Evolutionary conservation across 2,329 filamentous ascomycete species (phyloP).

Genomic region (Penicillium sp.): DNA sequence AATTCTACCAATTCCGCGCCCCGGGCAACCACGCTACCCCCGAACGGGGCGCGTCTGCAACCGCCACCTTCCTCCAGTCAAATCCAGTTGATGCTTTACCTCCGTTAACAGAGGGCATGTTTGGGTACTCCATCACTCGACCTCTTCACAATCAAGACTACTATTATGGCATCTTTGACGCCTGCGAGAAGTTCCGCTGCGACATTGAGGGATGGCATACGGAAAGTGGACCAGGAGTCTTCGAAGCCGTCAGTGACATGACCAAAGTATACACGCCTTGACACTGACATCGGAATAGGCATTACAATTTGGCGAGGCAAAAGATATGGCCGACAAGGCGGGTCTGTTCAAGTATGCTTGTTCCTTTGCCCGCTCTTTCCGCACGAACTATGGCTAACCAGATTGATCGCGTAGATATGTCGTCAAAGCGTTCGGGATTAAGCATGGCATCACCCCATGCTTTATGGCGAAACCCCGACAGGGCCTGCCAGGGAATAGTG

Average conservation of each 20-base stretch:
- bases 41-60: constrained; percentile 64
- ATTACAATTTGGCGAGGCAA: constrained; percentile 83
- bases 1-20: constrained; percentile 86
- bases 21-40: constrained; percentile 53
- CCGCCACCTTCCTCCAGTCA: constrained; percentile 69
- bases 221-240: constrained; percentile 89
- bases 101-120: constrained; percentile 87
- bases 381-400: constrained; percentile 9
- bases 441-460: constrained; percentile 88
- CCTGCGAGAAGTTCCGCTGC: constrained; percentile 73
- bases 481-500: constrained; percentile 88
- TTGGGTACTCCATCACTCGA: constrained; percentile 85
- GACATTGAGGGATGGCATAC: constrained; percentile 94
- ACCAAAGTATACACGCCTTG: not conserved
- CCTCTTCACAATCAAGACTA: constrained; percentile 89
- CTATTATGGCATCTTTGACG: constrained; percentile 83
- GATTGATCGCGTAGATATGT: constrained; percentile 57
- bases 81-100: constrained; percentile 74
- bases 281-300: constrained; percentile 48
- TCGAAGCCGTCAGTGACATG: constrained; percentile 69
- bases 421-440: constrained; percentile 82
- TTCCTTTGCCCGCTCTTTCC: not conserved
- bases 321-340: constrained; percentile 86
- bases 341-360: constrained; percentile 75
- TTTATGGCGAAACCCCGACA: constrained; percentile 98